These are phyloP conservation scores for Debaryomyces udenii DNA, from an alignment of 1,139 yeast genomes.

Conservation along the genomic window DNA sequence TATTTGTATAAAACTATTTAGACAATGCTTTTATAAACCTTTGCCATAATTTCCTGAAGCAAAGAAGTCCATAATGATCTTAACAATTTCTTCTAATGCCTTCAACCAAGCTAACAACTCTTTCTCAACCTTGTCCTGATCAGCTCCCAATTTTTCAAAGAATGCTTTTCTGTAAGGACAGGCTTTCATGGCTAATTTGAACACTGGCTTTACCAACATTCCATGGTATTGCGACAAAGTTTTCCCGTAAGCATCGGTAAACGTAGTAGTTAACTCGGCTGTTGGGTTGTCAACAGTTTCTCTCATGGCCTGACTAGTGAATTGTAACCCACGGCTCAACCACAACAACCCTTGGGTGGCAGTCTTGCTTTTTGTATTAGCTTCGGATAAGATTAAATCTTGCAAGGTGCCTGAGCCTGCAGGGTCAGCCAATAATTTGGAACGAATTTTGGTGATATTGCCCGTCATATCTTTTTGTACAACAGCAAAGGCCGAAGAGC, in stretches of 20 bases:
- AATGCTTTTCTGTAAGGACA: constrained; percentile 91
- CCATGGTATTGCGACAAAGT: constrained; percentile 83
- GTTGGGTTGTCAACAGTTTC: constrained; percentile 67
- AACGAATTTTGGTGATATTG: constrained; percentile 74
- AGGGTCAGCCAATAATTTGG: constrained; percentile 68
- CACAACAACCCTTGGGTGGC: constrained; percentile 93
- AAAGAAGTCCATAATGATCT: constrained; percentile 73
- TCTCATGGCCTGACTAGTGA: constrained; percentile 87
- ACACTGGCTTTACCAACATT: constrained; percentile 80
- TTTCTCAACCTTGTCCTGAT: constrained; percentile 62
- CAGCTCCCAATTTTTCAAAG: constrained; percentile 76
- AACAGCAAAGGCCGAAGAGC: constrained; percentile 81
- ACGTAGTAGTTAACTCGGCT: constrained; percentile 71
- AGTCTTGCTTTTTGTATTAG: constrained; percentile 64
- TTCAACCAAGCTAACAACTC: constrained; percentile 75
- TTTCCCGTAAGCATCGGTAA: constrained; percentile 79
- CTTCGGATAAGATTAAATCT: constrained; percentile 72
- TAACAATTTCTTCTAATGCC: constrained; percentile 76
- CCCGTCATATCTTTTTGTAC: constrained; percentile 92
- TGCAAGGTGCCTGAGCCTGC: constrained; percentile 68
- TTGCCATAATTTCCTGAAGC: constrained; percentile 84
- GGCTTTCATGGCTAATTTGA: constrained; percentile 93
- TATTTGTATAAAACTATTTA: neutral
- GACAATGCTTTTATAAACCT: constrained; percentile 57
- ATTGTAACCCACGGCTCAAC: constrained; percentile 84